These are phyloP conservation scores for Ophiostoma montium DNA, from an alignment of 2,329 filamentous ascomycete species.

Conservation along the genomic window DNA sequence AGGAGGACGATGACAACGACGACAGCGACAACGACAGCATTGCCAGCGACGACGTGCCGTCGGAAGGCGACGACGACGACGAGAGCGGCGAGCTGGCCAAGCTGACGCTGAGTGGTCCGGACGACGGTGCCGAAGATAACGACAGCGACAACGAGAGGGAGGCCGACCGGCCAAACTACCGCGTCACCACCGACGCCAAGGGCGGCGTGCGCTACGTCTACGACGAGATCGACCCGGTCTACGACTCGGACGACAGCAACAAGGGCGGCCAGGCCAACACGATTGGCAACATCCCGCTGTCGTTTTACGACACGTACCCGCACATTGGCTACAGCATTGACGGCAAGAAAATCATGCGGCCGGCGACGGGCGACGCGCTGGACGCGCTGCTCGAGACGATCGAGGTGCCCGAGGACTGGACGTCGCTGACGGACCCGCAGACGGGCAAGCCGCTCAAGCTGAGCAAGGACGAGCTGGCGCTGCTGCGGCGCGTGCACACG, in stretches of 20 bases:
- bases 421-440: slow-evolving; percentile 80
- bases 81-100: slow-evolving; percentile 25
- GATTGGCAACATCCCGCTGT: slow-evolving; percentile 85
- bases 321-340: slow-evolving; percentile 99
- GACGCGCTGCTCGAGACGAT: slow-evolving; percentile 93
- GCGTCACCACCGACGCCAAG: slow-evolving; percentile 66
- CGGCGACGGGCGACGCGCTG: slow-evolving; percentile 82
- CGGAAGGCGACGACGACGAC: slow-evolving; percentile 26
- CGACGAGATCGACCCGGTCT: slow-evolving; percentile 82
- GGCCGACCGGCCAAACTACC: slow-evolving; percentile 33
- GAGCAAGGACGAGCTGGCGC: slow-evolving; percentile 74
- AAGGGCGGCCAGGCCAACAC: slow-evolving; percentile 69
- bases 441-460: slow-evolving; percentile 88
- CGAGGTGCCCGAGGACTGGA: slow-evolving; percentile 94
- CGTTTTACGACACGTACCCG: slow-evolving; percentile 94
- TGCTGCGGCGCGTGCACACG: slow-evolving; percentile 76
- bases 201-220: slow-evolving; percentile 85
- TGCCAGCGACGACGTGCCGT: slow-evolving; percentile 26
- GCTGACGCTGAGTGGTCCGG: slow-evolving; percentile 21
- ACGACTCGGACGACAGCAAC: slow-evolving; percentile 87
- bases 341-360: slow-evolving; percentile 93
- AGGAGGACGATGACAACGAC: slow-evolving; percentile 26
- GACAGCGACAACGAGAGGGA: slow-evolving; percentile 22
- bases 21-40: slow-evolving; percentile 34
- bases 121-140: slow-evolving; percentile 19